Conservation (phyloP, 2,329 filamentous ascomycete species). For the Talaromyces albobiverticillius region DNA sequence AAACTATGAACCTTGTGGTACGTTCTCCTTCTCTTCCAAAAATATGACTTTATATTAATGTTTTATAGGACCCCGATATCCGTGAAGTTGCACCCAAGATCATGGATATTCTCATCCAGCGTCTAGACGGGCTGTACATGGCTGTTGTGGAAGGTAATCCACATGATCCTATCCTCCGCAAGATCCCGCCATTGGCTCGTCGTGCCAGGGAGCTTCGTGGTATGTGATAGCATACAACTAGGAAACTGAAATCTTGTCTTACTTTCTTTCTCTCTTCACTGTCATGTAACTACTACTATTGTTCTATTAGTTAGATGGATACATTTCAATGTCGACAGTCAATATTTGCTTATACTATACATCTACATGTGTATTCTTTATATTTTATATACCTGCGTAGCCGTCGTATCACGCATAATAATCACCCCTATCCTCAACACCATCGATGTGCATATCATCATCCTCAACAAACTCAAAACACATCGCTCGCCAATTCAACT, state of each 20-base stretch:
- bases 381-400: too few relatives aligned
- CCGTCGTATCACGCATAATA: constrained; percentile 15
- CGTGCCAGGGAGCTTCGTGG: constrained; percentile 38
- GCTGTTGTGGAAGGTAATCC: constrained; percentile 52
- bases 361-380: too few relatives aligned
- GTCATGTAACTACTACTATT: too few relatives aligned
- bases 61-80: constrained; percentile 51
- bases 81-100: constrained; percentile 57
- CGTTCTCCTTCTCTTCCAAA: constrained; percentile 19
- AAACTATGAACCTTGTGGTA: constrained; percentile 54
- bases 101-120: constrained; percentile 58
- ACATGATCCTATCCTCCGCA: constrained; percentile 51
- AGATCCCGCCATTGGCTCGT: constrained; percentile 47
- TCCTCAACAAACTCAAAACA: constrained; percentile 46
- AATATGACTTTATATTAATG: background rate
- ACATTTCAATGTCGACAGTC: background rate
- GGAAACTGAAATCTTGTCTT: too few relatives aligned
- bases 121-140: constrained; percentile 58
- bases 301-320: too few relatives aligned
- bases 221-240: background rate
- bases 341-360: background rate
- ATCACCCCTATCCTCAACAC: constrained; percentile 1
- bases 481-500: constrained; percentile 50
- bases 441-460: background rate
- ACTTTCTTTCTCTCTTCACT: too few relatives aligned